Percentiles rank a stretch among this genome's conserved stretches.
These are phyloP conservation scores for Basipetospora chlamydospora DNA, from an alignment of 2,329 filamentous ascomycete species.

Conservation along the genomic window DNA sequence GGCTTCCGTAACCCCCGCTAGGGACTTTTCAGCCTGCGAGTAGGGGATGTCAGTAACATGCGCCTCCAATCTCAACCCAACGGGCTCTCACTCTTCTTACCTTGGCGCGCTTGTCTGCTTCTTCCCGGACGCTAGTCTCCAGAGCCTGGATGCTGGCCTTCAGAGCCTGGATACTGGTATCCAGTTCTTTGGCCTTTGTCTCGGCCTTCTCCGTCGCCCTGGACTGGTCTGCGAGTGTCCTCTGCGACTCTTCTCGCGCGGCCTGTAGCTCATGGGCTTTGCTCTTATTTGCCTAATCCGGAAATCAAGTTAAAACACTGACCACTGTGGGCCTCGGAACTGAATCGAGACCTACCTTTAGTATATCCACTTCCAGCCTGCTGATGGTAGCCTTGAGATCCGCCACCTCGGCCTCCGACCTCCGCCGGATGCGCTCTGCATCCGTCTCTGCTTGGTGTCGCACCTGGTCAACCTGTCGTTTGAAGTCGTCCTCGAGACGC, in stretches of 20 bases:
- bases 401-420: slow-evolving; percentile 46
- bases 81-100: too few relatives aligned
- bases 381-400: slow-evolving; percentile 47
- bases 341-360: slow-evolving; percentile 31
- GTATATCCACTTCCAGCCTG: slow-evolving; percentile 45
- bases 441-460: slow-evolving; percentile 29
- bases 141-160: slow-evolving; percentile 16
- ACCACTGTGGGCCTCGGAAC: not conserved
- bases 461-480: slow-evolving; percentile 20
- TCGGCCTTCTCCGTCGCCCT: not conserved
- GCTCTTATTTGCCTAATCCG: slow-evolving; percentile 39
- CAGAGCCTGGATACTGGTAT: slow-evolving; percentile 29
- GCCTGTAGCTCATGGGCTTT: slow-evolving; percentile 45
- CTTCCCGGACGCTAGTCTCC: too few relatives aligned
- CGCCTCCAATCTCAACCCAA: too few relatives aligned
- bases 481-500: slow-evolving; percentile 10
- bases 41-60: not conserved
- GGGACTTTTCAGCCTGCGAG: not conserved
- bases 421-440: slow-evolving; percentile 29
- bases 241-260: slow-evolving; percentile 25
- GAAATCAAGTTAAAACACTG: not conserved
- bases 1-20: slow-evolving; percentile 23
- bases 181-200: slow-evolving; percentile 11
- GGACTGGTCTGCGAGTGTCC: slow-evolving; percentile 17
- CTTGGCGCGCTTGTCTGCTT: too few relatives aligned